Evolutionary conservation across 2,329 filamentous ascomycete species (phyloP), one percentile per base, ranked within the genome.

Genomic region (Pseudogymnoascus verrucosus): DNA sequence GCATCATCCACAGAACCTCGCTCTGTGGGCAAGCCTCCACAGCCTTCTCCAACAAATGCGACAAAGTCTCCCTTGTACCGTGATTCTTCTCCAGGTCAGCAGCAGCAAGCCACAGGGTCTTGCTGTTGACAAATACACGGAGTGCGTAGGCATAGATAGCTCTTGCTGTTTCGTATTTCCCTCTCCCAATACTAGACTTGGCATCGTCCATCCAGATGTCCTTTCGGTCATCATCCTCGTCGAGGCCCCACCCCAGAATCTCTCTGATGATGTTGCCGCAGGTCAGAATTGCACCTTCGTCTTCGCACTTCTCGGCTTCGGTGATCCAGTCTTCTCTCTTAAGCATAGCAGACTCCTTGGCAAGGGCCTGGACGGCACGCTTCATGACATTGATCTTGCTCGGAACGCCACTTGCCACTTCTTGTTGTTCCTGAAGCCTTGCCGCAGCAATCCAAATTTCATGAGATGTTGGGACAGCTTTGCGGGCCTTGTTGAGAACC

Each of bases 371-470:
- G 34, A 97, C 86, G 51, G 91, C 95, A 78, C 91, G 89, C 74
- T 95, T 93, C 90, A 99, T 97, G 64, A 98, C 90, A 70, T 91
- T 96, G 71, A 93, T 85, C 77, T 89, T 92, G 62, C 84, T 82
- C 19, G 86, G 87, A 67, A 90, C 89, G 23, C 92, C 93, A 28
- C 87, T 79, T 75, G 96, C 91, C 75, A 98, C 92, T 73, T 89
- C 87, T 75, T 97, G 92, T 57, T 99, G 79, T 74, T 89, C 87
- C 75, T 97, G 92, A 57, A 99, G 79, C 63, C 93, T 84, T 39
- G 91, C 91, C 34, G 93, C 95, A 7, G 95, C 93, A 72, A 99
- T 91, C 95, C 95, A 99, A 67, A 99, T 91, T 72, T 97, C 93
- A 76, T 95, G 85, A 28, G 92, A 97, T 1, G 92, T 95, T 0